Conservation (phyloP, 2,329 filamentous ascomycete genomes). For the Hypoxylon sp. region DNA sequence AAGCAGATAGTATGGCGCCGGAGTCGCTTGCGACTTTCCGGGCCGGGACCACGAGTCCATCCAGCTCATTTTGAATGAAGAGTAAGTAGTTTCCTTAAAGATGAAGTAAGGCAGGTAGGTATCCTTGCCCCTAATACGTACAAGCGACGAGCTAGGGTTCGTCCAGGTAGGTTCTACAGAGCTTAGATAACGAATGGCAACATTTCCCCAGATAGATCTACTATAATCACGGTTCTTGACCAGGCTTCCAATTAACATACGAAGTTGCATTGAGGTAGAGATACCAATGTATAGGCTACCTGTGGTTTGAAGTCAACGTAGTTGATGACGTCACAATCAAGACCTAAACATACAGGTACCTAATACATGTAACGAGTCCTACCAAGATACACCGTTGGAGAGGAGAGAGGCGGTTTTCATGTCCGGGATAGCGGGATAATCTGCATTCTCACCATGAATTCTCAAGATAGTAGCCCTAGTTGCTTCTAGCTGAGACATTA, state of each 20-base stretch:
- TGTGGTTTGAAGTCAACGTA: not conserved
- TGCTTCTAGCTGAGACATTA: not conserved
- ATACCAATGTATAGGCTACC: not conserved
- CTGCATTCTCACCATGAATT: not conserved
- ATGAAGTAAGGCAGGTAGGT: not conserved
- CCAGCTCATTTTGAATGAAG: constrained; percentile 54
- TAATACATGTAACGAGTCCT: no score
- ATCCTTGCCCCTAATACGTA: not conserved
- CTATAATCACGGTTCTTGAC: not conserved
- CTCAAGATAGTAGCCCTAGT: not conserved
- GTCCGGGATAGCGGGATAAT: no score
- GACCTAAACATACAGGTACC: not conserved
- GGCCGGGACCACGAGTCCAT: constrained; percentile 60
- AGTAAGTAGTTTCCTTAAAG: not conserved
- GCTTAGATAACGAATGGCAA: not conserved
- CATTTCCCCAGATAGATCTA: not conserved
- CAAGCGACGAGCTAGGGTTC: not conserved
- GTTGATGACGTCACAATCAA: constrained; percentile 29
- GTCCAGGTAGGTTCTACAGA: constrained; percentile 1
- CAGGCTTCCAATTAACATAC: not conserved
- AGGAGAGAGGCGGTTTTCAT: no score
- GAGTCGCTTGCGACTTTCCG: constrained; percentile 57
- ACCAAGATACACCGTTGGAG: no score
- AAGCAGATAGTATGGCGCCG: constrained; percentile 67
- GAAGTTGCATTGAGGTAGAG: not conserved